Evolutionary conservation across 768 basidiomycete genomes (phyloP).

Genomic region (Termitomyces sp.): DNA sequence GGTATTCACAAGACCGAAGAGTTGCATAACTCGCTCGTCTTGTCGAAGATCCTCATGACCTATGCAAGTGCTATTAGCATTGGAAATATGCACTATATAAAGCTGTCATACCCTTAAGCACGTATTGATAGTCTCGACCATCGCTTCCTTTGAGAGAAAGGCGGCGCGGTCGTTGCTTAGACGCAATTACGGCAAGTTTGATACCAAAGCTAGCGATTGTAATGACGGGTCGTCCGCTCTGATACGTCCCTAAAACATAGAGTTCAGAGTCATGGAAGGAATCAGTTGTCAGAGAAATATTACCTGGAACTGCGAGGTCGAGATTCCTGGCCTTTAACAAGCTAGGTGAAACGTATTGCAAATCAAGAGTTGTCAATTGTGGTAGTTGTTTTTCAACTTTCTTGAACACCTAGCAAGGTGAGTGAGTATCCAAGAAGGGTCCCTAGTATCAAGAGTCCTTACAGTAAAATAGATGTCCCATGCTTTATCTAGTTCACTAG

Average conservation of each 20-base stretch:
- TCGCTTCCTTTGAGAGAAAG: slow-evolving; percentile 86
- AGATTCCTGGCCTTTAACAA: slow-evolving; percentile 85
- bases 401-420: slow-evolving; percentile 74
- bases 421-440: background rate
- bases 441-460: slow-evolving; percentile 20
- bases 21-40: slow-evolving; percentile 98
- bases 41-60: slow-evolving; percentile 99
- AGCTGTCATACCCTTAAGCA: slow-evolving; percentile 72
- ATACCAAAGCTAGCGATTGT: slow-evolving; percentile 82
- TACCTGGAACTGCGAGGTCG: slow-evolving; percentile 95
- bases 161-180: slow-evolving; percentile 94
- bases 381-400: slow-evolving; percentile 94
- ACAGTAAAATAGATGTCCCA: slow-evolving; percentile 99
- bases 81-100: background rate
- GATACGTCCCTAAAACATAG: slow-evolving; percentile 72
- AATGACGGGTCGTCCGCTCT: slow-evolving; percentile 80
- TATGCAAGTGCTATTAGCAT: slow-evolving; percentile 25
- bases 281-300: background rate
- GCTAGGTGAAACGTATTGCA: slow-evolving; percentile 96
- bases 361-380: slow-evolving; percentile 81
- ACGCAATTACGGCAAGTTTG: slow-evolving; percentile 90
- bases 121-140: slow-evolving; percentile 89
- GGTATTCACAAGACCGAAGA: slow-evolving; percentile 96
- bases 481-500: slow-evolving; percentile 88
- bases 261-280: background rate